phyloP scores from a whole-genome alignment of 2,329 filamentous ascomycete species.

The Colletotrichum eremochloae region DNA sequence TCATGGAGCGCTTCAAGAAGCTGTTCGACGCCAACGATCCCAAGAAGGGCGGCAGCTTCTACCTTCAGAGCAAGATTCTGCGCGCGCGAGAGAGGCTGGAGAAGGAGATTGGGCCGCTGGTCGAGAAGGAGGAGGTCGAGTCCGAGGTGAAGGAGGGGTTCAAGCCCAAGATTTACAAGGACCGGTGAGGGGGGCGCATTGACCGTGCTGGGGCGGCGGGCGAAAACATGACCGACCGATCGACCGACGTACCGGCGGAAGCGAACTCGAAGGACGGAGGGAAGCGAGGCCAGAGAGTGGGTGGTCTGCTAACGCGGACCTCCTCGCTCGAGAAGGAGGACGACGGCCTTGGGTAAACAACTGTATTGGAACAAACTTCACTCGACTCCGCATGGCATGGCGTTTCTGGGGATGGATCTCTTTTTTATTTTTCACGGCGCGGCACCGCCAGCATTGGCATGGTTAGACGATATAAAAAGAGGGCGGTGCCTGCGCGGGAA shows the following conservation, averaged over 20 bases:
- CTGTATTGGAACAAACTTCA: slow-evolving; percentile 43
- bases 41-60: slow-evolving; percentile 96
- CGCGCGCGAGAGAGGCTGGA: slow-evolving; percentile 93
- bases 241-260: neutral
- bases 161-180: slow-evolving; percentile 96
- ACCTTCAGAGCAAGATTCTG: slow-evolving; percentile 96
- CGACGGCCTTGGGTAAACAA: slow-evolving; percentile 7
- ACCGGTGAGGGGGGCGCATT: slow-evolving; percentile 52
- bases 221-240: neutral
- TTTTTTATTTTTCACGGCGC: slow-evolving; percentile 24
- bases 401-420: slow-evolving; percentile 38
- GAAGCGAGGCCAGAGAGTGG: slow-evolving; percentile 5
- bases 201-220: neutral
- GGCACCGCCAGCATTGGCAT: slow-evolving; percentile 41
- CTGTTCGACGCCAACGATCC: slow-evolving; percentile 96
- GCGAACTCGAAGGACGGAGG: neutral
- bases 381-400: slow-evolving; percentile 45
- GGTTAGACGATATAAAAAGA: slow-evolving; percentile 41
- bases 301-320: neutral
- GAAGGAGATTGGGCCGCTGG: slow-evolving; percentile 80
- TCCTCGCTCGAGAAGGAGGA: slow-evolving; percentile 2
- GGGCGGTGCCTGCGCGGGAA: slow-evolving; percentile 25
- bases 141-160: slow-evolving; percentile 87
- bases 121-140: slow-evolving; percentile 79
- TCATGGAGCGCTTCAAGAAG: slow-evolving; percentile 91